Evolutionary conservation across 768 basidiomycete species (phyloP).

Genomic region (Boletus speciosus): DNA sequence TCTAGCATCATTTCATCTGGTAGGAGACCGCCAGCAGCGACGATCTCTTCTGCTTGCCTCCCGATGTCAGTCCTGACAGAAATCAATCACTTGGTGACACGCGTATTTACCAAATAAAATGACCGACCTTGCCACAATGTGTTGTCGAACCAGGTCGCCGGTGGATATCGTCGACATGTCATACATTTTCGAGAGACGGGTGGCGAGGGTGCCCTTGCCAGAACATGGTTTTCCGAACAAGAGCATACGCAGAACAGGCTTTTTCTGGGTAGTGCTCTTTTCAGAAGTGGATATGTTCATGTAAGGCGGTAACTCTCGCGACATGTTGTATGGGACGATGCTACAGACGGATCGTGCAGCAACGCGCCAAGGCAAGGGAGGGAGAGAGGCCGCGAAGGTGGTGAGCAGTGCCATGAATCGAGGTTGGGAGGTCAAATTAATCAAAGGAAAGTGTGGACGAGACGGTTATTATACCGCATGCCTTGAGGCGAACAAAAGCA

Average conservation of each 20-base stretch:
- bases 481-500: slow-evolving; percentile 24
- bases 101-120: neutral
- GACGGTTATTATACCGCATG: slow-evolving; percentile 15
- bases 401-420: slow-evolving; percentile 4
- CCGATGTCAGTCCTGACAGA: slow-evolving; percentile 64
- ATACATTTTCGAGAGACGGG: slow-evolving; percentile 69
- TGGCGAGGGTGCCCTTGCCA: slow-evolving; percentile 79
- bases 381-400: neutral
- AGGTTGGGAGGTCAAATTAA: neutral
- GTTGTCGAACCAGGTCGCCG: slow-evolving; percentile 79
- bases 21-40: slow-evolving; percentile 71
- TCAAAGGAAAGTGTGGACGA: neutral
- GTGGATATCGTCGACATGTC: slow-evolving; percentile 73
- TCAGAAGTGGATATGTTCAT: slow-evolving; percentile 35
- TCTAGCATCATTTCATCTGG: slow-evolving; percentile 77
- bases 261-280: slow-evolving; percentile 24
- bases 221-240: slow-evolving; percentile 61
- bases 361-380: slow-evolving; percentile 1
- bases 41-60: slow-evolving; percentile 67
- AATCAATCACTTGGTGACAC: neutral
- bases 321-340: slow-evolving; percentile 20
- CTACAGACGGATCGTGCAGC: slow-evolving; percentile 16
- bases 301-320: slow-evolving; percentile 47
- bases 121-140: slow-evolving; percentile 63
- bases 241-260: slow-evolving; percentile 41